Conservation (phyloP, 2,329 filamentous ascomycete genomes). For the Xylaria hypoxylon region DNA sequence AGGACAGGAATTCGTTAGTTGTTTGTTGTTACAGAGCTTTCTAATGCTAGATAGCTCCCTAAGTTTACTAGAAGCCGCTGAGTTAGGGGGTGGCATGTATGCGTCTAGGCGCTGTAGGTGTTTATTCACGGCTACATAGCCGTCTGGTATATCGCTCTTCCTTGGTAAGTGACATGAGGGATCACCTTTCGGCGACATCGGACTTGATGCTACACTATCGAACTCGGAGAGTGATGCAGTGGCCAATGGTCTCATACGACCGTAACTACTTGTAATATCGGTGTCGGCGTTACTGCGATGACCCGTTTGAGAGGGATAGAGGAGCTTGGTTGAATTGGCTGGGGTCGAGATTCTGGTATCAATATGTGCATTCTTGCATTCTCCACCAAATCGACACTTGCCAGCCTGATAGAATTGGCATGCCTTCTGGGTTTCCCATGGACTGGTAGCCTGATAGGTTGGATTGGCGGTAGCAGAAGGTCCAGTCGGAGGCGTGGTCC, state of each 20-base stretch:
- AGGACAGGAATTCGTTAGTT: slow-evolving; percentile 44
- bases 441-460: slow-evolving; percentile 2
- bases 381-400: slow-evolving; percentile 49
- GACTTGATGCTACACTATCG: slow-evolving; percentile 16
- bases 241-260: slow-evolving; percentile 19
- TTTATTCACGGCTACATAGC: slow-evolving; percentile 47
- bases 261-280: slow-evolving; percentile 22
- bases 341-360: slow-evolving; percentile 22
- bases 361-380: slow-evolving; percentile 47
- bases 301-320: slow-evolving; percentile 20
- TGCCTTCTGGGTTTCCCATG: slow-evolving; percentile 38
- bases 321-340: slow-evolving; percentile 16
- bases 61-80: slow-evolving; percentile 39
- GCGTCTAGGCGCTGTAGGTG: slow-evolving; percentile 48
- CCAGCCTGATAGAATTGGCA: slow-evolving; percentile 48
- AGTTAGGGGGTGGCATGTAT: slow-evolving; percentile 42
- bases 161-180: slow-evolving; percentile 39
- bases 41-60: slow-evolving; percentile 40
- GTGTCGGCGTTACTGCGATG: slow-evolving; percentile 28
- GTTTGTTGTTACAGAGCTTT: slow-evolving; percentile 49
- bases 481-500: background rate
- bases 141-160: slow-evolving; percentile 46
- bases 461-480: slow-evolving; percentile 10
- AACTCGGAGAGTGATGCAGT: slow-evolving; percentile 15
- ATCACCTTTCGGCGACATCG: slow-evolving; percentile 13